Conservation (phyloP, 148 eudicot genomes). For the Limonium bicolor region DNA sequence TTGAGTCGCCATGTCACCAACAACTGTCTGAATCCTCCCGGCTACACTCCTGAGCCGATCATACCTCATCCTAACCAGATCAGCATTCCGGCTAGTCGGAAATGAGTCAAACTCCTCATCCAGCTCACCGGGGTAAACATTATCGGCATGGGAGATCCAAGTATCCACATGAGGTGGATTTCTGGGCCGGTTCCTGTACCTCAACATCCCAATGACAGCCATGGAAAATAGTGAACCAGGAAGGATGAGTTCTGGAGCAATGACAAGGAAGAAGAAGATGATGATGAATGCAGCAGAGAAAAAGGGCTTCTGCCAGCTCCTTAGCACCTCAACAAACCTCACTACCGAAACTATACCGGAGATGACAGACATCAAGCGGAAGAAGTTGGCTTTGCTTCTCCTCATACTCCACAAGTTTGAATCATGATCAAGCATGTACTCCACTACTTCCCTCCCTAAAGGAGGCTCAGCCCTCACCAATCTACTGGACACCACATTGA, state of each 20-base stretch:
- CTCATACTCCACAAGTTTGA: conserved; percentile 99
- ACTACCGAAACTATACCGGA: conserved; percentile 25
- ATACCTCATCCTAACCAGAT: conserved; percentile 60
- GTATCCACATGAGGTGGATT: conserved; percentile 92
- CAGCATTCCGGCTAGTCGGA: conserved; percentile 48
- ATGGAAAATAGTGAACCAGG: conserved; percentile 28
- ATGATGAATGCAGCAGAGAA: conserved; percentile 31
- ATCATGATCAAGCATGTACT: conserved; percentile 92
- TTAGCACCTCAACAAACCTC: conserved; percentile 30
- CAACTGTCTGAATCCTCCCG: conserved; percentile 76
- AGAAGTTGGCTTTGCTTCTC: conserved; percentile 83
- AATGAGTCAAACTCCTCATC: conserved; percentile 89
- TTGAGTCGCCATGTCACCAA: conserved; percentile 93
- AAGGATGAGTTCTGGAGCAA: conserved; percentile 51
- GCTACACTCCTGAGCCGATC: conserved; percentile 86
- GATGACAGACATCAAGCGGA: conserved; percentile 49
- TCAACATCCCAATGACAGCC: conserved; percentile 50
- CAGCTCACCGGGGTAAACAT: conserved; percentile 50
- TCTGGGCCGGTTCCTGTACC: conserved; percentile 45
- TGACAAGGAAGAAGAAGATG: conserved; percentile 29
- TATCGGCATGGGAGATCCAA: conserved; percentile 47
- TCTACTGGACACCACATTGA: conserved; percentile 54
- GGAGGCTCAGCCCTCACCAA: conserved; percentile 77
- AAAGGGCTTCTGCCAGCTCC: conserved; percentile 51
- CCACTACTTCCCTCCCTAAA: conserved; percentile 72